phyloP scores from a whole-genome alignment of 768 basidiomycete species.

The Suillus weaverae region DNA sequence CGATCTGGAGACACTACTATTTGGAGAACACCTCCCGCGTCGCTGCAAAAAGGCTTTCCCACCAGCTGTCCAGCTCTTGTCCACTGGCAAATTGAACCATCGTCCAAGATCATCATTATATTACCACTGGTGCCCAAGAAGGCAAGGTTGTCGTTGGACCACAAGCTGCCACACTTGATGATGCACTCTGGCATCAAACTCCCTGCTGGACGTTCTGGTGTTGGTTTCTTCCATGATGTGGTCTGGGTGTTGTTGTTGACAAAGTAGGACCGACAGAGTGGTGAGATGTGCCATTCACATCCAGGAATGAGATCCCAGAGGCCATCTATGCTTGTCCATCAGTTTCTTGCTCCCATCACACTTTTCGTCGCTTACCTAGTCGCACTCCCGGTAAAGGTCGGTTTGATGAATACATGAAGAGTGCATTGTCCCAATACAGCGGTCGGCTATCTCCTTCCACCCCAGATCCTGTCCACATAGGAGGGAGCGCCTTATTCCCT shows the following conservation, averaged over 20 bases:
- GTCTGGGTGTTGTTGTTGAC: not conserved
- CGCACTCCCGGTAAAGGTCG: not conserved
- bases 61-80: not conserved
- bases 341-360: too few relatives aligned
- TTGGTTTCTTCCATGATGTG: not conserved
- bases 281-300: not conserved
- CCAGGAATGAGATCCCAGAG: not conserved
- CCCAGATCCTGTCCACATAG: not conserved
- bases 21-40: fast-evolving
- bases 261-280: not conserved
- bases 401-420: not conserved
- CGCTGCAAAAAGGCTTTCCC: not conserved
- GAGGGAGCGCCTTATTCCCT: not conserved
- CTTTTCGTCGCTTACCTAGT: not conserved
- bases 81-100: not conserved
- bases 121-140: not conserved
- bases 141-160: not conserved
- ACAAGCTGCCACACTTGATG: not conserved
- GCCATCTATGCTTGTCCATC: not conserved
- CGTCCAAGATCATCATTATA: not conserved
- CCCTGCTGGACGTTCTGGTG: not conserved
- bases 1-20: not conserved
- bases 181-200: not conserved
- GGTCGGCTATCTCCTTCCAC: too few relatives aligned
- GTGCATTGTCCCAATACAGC: not conserved